Conservation (phyloP, 768 basidiomycete genomes). For the Pseudohyphozyma bogoriensis region DNA sequence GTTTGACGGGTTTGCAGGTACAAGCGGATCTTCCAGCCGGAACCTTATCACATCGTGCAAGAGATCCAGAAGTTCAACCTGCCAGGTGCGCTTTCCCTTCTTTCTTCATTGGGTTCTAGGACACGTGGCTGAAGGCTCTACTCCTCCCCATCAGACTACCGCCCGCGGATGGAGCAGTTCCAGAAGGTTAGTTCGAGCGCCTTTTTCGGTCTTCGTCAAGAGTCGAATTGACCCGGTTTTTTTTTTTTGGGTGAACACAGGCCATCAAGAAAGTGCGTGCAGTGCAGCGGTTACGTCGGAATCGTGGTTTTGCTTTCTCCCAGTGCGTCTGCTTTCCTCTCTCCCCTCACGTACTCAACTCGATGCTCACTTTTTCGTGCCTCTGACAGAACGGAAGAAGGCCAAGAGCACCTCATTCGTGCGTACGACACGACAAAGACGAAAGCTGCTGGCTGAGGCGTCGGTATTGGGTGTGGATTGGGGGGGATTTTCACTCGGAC, state of each 20-base stretch:
- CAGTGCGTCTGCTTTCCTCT: conserved; percentile 12
- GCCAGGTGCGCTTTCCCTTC: conserved; percentile 47
- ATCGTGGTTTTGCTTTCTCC: conserved; percentile 87
- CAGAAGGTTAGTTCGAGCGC: conserved; percentile 27
- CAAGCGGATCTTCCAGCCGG: conserved; percentile 75
- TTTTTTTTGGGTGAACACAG: conserved; percentile 40
- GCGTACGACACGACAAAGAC: conserved; percentile 42
- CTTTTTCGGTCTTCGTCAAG: not conserved
- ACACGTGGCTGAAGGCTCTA: not conserved
- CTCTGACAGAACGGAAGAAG: conserved; percentile 30
- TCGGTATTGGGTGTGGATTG: not conserved
- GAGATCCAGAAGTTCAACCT: conserved; percentile 99
- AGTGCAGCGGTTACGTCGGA: conserved; percentile 89
- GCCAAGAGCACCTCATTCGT: conserved; percentile 38
- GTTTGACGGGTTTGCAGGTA: conserved; percentile 48
- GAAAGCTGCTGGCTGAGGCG: conserved; percentile 10
- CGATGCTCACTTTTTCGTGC: not conserved
- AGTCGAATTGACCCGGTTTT: not conserved
- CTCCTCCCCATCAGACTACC: conserved; percentile 45
- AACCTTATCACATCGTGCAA: conserved; percentile 95
- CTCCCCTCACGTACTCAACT: too few species aligned
- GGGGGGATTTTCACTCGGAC: too few species aligned
- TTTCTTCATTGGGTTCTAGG: too few species aligned
- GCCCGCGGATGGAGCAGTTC: conserved; percentile 93
- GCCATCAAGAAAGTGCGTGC: conserved; percentile 99